Evolutionary conservation across 108 stramenopile genomes (phyloP), one percentile per base, ranked within the genome.

Genomic region (Conticribra guillardii): DNA sequence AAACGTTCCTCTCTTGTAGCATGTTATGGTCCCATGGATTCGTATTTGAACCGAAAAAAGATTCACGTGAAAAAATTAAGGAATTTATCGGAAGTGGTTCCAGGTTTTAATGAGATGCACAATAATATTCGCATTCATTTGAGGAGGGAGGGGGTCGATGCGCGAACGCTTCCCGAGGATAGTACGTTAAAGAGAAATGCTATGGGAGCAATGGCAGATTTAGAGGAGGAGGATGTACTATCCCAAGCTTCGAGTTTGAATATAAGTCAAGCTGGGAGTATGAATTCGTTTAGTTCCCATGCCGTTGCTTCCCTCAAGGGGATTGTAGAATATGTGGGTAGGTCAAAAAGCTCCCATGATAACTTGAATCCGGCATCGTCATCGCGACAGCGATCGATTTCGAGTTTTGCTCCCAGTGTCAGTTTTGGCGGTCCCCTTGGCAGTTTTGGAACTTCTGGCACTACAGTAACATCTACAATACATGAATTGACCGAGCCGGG

Each of bases 61-160:
- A 62, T 82, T 32, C 32, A 48, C 49, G 76, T 82, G 11, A 66
- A 62, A 27, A 15, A 41, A n/a, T 23, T 82, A 41, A 58, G 81
- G 31, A 63, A 73, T 27, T 64, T 82, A 24, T 61, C 69, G 49
- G 64, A 77, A 22, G 66, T 82, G 17, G 50, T 82, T 30, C 81
- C 81, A 17, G 61, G 44, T 31, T 82, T 82, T 68, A 22, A 14
- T 17, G 76, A 73, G 22, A 82, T 82, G 65, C 81, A 82, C 22
- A 50, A 59, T 41, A 66, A 79, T 60, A 71, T 79, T 66, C 77
- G 69, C 0, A 29, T 66, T 34, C 77, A 79, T 67, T 66, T 79
- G 8, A 22, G 17, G 2, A 32, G 48, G 24, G 50, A 58, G 18
- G 77, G 77, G 9, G 77, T 79, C 4, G 46, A 71, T 60, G 41